Evolutionary conservation across 2,329 filamentous ascomycete genomes (phyloP).

Genomic region (Talaromyces sp.): DNA sequence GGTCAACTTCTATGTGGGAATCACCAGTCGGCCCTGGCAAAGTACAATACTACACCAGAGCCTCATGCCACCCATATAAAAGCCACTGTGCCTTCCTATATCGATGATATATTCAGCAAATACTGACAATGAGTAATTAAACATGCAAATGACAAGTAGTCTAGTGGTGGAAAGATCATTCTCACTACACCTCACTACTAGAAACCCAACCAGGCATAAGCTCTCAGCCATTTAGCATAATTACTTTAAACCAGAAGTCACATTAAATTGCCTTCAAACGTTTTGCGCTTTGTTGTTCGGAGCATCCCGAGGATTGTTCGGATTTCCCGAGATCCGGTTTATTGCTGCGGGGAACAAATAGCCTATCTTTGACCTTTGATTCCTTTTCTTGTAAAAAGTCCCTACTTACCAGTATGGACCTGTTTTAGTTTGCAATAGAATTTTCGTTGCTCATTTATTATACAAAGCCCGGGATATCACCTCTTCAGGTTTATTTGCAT

Average conservation of each 20-base stretch:
- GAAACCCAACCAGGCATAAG: not conserved
- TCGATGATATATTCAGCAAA: too few species aligned
- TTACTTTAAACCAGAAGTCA: not conserved
- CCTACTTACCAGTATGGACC: not conserved
- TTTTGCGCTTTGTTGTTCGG: not conserved
- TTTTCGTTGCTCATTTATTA: not conserved
- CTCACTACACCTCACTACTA: too few species aligned
- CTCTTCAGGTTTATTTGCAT: too few species aligned
- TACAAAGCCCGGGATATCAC: too few species aligned
- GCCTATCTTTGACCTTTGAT: not conserved
- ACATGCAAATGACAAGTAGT: conserved; percentile 12
- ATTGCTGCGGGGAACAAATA: not conserved
- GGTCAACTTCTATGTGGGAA: too few species aligned
- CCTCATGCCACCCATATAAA: too few species aligned
- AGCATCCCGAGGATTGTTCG: not conserved
- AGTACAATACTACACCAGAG: too few species aligned
- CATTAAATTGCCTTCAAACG: not conserved
- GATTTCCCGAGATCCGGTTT: not conserved
- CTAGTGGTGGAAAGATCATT: conserved; percentile 19
- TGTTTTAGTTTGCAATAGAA: not conserved
- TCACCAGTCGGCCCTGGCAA: too few species aligned
- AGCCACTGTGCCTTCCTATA: too few species aligned
- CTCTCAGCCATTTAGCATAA: not conserved
- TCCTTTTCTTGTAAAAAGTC: not conserved
- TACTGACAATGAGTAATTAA: not conserved